Base-by-base conservation (phyloP, 192 early-diverging fungal genomes). In the Allomyces arbusculus region DNA sequence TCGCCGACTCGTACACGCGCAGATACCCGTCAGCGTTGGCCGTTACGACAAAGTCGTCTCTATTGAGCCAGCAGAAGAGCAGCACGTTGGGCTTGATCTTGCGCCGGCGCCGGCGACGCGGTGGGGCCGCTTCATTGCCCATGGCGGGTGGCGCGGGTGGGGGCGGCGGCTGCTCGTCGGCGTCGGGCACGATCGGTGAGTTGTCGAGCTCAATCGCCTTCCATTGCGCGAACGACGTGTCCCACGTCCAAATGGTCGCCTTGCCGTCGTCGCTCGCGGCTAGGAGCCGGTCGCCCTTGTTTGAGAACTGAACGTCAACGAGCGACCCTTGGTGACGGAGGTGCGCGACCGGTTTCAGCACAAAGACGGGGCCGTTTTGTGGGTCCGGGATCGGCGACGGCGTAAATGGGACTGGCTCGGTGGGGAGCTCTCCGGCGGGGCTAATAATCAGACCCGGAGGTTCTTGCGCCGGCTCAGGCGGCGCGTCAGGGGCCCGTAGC, bases 271-370 rank as follows among this genome's bases (percentile, higher is more conserved):
- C 50, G 50, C 16, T n/a, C 12, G 50, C 50, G 1, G 50, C 12
- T 1, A 62, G 24, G 11, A 69, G 25, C 19, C 68, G 43, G 20
- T 63, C 62, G 24, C 61, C 68, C 26, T 69, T 40, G 22, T 67
- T 55, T 20, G 45, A 23, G 61, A 67, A 67, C 11, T 24, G 43
- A 1, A 69, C 65, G 23, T 43, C 66, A 22, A 28, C 28, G 24
- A 69, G 26, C 45, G 44, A 25, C 20, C 68, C 65, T 28, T 26
- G 58, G 24, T 69, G 68, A 44, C 66, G 50, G 16, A 58, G 50
- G 50, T 58, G 50, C 20, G 50, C 50, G 50, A 58, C 50, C 33
- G 33, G 33, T 40, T 7, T 40, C 33, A 40, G 33, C 33, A 40
- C 33, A 40, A 40, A 40, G 33, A 8, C 8, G 33, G 33, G 33